Conservation (phyloP, 352 stramenopile species). For the Aphanomyces stellatus region DNA sequence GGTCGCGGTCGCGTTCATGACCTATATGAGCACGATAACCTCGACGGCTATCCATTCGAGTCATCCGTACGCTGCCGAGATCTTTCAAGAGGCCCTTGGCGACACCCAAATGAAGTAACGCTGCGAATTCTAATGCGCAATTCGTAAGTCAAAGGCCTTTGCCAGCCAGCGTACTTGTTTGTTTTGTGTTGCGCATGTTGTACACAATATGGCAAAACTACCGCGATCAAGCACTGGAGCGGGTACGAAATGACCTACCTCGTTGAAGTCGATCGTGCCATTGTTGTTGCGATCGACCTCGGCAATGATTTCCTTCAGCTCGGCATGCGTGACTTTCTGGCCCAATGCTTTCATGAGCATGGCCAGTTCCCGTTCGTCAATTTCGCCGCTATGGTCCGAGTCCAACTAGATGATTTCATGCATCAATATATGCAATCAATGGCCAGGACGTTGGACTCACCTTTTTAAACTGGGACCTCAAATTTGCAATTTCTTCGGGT, state of each 20-base stretch:
- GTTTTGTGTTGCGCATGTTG: constrained; percentile 17
- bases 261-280: constrained; percentile 38
- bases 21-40: constrained; percentile 21
- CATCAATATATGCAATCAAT: no score
- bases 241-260: not conserved
- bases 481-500: constrained; percentile 49
- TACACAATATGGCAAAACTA: constrained; percentile 22
- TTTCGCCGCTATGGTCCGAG: constrained; percentile 49
- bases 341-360: constrained; percentile 53
- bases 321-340: constrained; percentile 31
- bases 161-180: constrained; percentile 2
- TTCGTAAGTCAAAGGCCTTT: no score
- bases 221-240: not conserved
- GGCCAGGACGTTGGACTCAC: not conserved
- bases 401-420: no score
- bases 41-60: no score
- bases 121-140: constrained; percentile 38
- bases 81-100: constrained; percentile 53
- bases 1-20: not conserved
- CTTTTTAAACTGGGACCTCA: constrained; percentile 46
- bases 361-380: constrained; percentile 58
- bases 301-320: constrained; percentile 46
- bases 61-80: constrained; percentile 52
- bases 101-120: constrained; percentile 46
- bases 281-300: constrained; percentile 62